These are phyloP conservation scores for Lactarius tabidus DNA, from an alignment of 768 basidiomycete genomes.

Conservation along the genomic window DNA sequence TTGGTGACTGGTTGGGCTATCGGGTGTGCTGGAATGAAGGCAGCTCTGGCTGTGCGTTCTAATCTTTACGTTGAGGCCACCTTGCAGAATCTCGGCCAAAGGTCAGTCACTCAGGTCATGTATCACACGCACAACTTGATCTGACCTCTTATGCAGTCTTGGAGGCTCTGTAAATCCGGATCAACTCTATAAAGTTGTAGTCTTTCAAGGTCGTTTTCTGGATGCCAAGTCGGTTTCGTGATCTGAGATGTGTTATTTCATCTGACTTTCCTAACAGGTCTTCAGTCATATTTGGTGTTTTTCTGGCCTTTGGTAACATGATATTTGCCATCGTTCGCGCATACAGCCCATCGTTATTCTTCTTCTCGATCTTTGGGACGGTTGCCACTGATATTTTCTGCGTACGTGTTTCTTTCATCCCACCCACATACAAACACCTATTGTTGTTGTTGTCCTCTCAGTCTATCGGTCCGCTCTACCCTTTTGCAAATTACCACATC, in stretches of 20 bases:
- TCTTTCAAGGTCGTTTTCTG: slow-evolving; percentile 50
- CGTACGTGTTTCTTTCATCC: slow-evolving; percentile 28
- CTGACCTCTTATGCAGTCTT: slow-evolving; percentile 24
- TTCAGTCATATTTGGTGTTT: slow-evolving; percentile 45
- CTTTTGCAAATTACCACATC: slow-evolving; percentile 42
- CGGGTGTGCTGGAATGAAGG: slow-evolving; percentile 51
- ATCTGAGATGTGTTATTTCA: not conserved
- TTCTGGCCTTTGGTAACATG: slow-evolving; percentile 44
- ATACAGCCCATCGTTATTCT: slow-evolving; percentile 41
- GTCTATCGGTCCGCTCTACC: slow-evolving; percentile 49
- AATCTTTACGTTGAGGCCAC: slow-evolving; percentile 31
- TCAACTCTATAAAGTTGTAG: slow-evolving; percentile 35
- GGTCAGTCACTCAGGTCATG: not conserved
- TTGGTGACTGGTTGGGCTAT: slow-evolving; percentile 51
- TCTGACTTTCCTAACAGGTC: slow-evolving; percentile 31
- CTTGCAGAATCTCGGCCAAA: slow-evolving; percentile 28
- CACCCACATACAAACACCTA: not conserved
- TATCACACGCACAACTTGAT: not conserved
- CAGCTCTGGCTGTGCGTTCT: slow-evolving; percentile 40
- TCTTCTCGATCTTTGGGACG: slow-evolving; percentile 46
- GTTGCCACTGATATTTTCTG: slow-evolving; percentile 44
- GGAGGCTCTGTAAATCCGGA: slow-evolving; percentile 39
- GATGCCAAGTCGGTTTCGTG: slow-evolving; percentile 35
- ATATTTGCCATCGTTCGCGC: slow-evolving; percentile 44
- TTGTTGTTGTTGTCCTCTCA: slow-evolving; percentile 23